A percentile compares a stretch with the other conserved stretches of the same genome.
These are phyloP conservation scores for Ganoderma lucidum DNA, from an alignment of 1,284 basidiomycete species.

Conservation along the genomic window DNA sequence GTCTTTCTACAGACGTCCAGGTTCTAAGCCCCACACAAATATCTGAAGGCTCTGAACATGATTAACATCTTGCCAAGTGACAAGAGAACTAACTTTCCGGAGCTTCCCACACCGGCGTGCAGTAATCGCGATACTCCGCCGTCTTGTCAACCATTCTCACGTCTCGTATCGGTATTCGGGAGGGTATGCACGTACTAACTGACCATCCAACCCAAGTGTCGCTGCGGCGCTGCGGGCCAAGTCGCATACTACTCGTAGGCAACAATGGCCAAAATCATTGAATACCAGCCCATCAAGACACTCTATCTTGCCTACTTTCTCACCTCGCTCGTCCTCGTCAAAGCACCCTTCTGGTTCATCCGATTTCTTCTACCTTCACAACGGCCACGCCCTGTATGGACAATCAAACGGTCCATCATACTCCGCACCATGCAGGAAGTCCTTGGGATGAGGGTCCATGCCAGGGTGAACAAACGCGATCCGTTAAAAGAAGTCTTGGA, in stretches of 20 bases:
- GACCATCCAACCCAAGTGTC: neutral
- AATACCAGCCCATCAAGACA: constrained; percentile 21
- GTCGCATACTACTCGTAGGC: neutral
- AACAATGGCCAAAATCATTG: neutral
- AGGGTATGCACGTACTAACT: no score
- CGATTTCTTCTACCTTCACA: constrained; percentile 12
- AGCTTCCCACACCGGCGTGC: neutral
- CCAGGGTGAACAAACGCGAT: constrained; percentile 1
- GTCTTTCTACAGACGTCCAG: no score
- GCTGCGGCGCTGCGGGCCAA: neutral
- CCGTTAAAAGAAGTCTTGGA: constrained; percentile 14
- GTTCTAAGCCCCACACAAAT: neutral
- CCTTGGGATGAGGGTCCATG: constrained; percentile 3
- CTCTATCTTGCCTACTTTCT: constrained; percentile 21
- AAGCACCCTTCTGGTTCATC: constrained; percentile 22
- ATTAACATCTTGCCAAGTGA: neutral
- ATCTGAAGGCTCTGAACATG: neutral
- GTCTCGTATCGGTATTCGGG: neutral
- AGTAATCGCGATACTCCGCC: no score
- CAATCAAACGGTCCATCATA: constrained; percentile 27
- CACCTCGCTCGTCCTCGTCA: constrained; percentile 17
- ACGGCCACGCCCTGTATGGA: constrained; percentile 17
- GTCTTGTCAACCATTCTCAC: no score
- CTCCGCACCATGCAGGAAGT: constrained; percentile 20
- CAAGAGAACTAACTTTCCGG: neutral